phyloP scores from a whole-genome alignment of 805 yeast species.

The Blastobotrys robertii region DNA sequence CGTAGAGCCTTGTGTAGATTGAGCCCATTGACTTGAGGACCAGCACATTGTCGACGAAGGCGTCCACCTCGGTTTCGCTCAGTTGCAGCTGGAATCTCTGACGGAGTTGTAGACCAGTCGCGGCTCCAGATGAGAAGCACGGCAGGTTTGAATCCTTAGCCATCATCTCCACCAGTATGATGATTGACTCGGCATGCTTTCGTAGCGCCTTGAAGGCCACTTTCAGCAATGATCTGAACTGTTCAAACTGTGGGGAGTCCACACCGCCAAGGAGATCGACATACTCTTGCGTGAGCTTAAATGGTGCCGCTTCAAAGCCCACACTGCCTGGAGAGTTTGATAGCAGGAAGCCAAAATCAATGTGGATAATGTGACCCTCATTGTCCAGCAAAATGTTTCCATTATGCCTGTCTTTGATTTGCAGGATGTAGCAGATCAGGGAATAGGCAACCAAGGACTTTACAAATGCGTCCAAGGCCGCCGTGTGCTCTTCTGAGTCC shows the following conservation, averaged over 20 bases:
- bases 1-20: constrained; percentile 83
- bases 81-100: constrained; percentile 73
- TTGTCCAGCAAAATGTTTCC: constrained; percentile 96
- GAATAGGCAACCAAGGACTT: constrained; percentile 88
- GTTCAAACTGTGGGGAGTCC: constrained; percentile 47
- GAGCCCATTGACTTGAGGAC: constrained; percentile 80
- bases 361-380: constrained; percentile 82
- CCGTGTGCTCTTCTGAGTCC: constrained; percentile 42
- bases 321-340: constrained; percentile 96
- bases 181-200: constrained; percentile 59
- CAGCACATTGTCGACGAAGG: constrained; percentile 65
- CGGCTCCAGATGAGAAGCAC: constrained; percentile 81
- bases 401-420: constrained; percentile 95
- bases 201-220: constrained; percentile 68
- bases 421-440: constrained; percentile 78
- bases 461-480: constrained; percentile 81
- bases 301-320: constrained; percentile 96
- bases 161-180: constrained; percentile 87
- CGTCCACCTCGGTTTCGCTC: constrained; percentile 60
- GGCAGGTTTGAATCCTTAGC: constrained; percentile 84
- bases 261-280: constrained; percentile 80
- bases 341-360: constrained; percentile 88
- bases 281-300: constrained; percentile 83
- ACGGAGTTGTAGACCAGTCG: constrained; percentile 65
- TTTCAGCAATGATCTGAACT: constrained; percentile 55